These are phyloP conservation scores for Metarhizium guizhouense DNA, from an alignment of 2,329 filamentous ascomycete genomes.

Conservation along the genomic window DNA sequence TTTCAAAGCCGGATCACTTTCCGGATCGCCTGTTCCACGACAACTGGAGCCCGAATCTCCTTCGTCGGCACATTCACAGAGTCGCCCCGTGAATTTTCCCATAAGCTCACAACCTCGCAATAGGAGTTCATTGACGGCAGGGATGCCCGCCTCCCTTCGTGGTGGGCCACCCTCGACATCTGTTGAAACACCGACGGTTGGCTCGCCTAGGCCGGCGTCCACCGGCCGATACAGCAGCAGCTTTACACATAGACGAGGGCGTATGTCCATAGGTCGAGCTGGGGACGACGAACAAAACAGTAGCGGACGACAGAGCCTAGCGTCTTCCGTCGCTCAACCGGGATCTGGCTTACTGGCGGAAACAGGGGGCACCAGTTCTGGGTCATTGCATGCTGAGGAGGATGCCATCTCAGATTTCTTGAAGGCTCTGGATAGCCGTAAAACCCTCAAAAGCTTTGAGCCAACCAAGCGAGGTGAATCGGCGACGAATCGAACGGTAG, in stretches of 20 bases:
- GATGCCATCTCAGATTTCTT: constrained; percentile 92
- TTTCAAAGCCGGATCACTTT: constrained; percentile 94
- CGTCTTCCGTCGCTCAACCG: constrained; percentile 61
- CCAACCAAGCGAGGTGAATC: constrained; percentile 57
- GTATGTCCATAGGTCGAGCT: constrained; percentile 63
- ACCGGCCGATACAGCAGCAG: constrained; percentile 89
- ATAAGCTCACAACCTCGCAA: constrained; percentile 46
- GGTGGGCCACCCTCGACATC: constrained; percentile 54
- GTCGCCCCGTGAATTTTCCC: constrained; percentile 37
- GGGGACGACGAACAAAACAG: constrained; percentile 65
- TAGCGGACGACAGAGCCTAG: constrained; percentile 70
- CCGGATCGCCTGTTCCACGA: constrained; percentile 64
- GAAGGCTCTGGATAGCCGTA: constrained; percentile 78
- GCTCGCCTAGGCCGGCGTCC: constrained; percentile 70
- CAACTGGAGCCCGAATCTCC: constrained; percentile 41
- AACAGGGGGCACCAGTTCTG: constrained; percentile 54
- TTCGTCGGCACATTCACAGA: constrained; percentile 45
- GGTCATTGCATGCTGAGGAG: constrained; percentile 67
- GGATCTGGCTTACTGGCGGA: constrained; percentile 74
- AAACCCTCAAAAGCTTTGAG: constrained; percentile 76
- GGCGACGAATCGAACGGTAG: constrained; percentile 64
- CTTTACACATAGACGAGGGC: constrained; percentile 75
- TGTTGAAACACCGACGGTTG: constrained; percentile 56
- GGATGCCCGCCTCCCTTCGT: constrained; percentile 65
- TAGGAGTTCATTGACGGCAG: constrained; percentile 62